Percentiles rank a stretch among this genome's conserved stretches.
Conservation (phyloP, 106 monocot genomes). For the Dendrobium officinale region DNA sequence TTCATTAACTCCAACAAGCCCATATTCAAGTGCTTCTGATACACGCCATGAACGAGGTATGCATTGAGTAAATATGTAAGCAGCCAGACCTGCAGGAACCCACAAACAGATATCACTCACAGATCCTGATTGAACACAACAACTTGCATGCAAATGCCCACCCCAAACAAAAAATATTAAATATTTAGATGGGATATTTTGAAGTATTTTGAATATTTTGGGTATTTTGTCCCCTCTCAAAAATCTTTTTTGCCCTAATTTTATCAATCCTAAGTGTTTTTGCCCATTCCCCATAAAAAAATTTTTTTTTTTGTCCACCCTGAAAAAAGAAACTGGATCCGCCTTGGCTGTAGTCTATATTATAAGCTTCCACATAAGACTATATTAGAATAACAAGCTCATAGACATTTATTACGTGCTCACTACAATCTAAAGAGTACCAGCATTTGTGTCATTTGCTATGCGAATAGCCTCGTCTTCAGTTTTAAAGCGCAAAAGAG, state of each 20-base stretch:
- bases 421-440: conserved; percentile 23
- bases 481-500: conserved; percentile 77
- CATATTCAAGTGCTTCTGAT: conserved; percentile 95
- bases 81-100: conserved; percentile 54
- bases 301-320: no score
- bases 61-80: conserved; percentile 80
- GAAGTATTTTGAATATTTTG: no score
- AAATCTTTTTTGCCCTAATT: no score
- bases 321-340: no score
- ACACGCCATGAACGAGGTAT: conserved; percentile 91
- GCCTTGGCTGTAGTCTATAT: no score
- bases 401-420: not conserved
- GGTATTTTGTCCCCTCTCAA: no score
- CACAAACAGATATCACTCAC: not conserved
- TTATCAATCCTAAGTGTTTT: no score
- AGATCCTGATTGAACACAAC: not conserved
- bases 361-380: not conserved
- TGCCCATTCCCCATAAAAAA: no score
- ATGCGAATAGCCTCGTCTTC: conserved; percentile 90
- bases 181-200: no score
- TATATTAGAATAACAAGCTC: not conserved
- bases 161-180: no score
- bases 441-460: conserved; percentile 95
- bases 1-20: conserved; percentile 90
- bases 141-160: not conserved